A percentile compares a stretch with the other conserved stretches of the same genome.
phyloP scores from a whole-genome alignment of 78 protist genomes.

The Salpingoeca rosetta region DNA sequence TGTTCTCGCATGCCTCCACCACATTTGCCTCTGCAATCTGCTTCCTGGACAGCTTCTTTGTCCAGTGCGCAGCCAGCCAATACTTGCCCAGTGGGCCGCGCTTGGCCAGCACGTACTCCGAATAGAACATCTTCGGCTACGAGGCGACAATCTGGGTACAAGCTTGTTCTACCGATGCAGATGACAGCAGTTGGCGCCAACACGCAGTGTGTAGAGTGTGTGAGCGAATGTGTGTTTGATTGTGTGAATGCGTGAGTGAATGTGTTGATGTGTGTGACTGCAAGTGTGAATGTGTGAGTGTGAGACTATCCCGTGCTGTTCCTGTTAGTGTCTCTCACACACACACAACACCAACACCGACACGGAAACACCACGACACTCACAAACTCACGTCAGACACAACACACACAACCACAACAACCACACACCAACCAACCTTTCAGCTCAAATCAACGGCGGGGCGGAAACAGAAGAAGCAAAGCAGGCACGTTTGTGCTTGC shows the following conservation, averaged over 20 bases:
- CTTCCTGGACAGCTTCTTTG: constrained; percentile 39
- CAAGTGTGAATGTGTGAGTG: neutral
- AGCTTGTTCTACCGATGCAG: neutral
- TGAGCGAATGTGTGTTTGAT: neutral
- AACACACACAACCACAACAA: too few relatives aligned
- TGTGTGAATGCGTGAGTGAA: neutral
- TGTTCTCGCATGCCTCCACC: constrained; percentile 58
- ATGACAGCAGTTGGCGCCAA: neutral
- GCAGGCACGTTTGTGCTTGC: too few relatives aligned
- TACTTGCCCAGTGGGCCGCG: constrained; percentile 59
- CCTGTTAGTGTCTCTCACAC: too few relatives aligned
- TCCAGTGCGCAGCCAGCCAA: constrained; percentile 88
- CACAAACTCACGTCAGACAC: too few relatives aligned
- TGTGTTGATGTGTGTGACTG: neutral
- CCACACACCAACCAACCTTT: too few relatives aligned
- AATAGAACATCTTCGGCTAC: constrained; percentile 55
- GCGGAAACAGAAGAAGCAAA: too few relatives aligned
- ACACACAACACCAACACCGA: too few relatives aligned
- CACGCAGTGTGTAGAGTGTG: neutral
- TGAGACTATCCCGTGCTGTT: too few relatives aligned
- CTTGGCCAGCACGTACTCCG: constrained; percentile 56
- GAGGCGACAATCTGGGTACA: neutral
- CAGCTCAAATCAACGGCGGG: too few relatives aligned
- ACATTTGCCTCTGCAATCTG: constrained; percentile 57
- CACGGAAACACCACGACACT: too few relatives aligned